Evolutionary conservation across 2,329 filamentous ascomycete species (phyloP).

Genomic region (Colletotrichum tanaceti): DNA sequence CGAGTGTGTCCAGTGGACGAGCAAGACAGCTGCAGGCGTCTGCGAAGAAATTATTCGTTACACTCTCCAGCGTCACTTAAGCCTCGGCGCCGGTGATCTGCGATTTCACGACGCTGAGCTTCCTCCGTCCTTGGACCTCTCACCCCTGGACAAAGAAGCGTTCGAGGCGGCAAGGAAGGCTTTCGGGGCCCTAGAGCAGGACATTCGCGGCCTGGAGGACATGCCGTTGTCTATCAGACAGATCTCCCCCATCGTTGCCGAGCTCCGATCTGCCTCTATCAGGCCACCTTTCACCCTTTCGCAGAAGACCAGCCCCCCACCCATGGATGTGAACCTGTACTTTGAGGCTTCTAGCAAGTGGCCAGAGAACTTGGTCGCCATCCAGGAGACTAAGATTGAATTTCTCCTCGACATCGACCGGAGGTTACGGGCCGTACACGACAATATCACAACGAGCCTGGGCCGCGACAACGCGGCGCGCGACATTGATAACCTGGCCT

Average conservation of each 20-base stretch:
- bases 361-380: slow-evolving; percentile 91
- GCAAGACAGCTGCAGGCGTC: slow-evolving; percentile 71
- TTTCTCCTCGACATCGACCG: slow-evolving; percentile 83
- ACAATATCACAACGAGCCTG: slow-evolving; percentile 73
- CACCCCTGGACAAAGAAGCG: slow-evolving; percentile 61
- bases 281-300: slow-evolving; percentile 61
- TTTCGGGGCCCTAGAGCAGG: slow-evolving; percentile 79
- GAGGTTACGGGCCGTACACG: slow-evolving; percentile 71
- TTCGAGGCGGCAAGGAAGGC: slow-evolving; percentile 78
- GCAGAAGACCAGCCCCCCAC: slow-evolving; percentile 58
- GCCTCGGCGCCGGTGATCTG: slow-evolving; percentile 66
- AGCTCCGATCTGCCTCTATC: slow-evolving; percentile 79
- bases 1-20: slow-evolving; percentile 89
- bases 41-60: slow-evolving; percentile 84
- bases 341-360: slow-evolving; percentile 94
- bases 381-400: slow-evolving; percentile 93
- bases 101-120: slow-evolving; percentile 63
- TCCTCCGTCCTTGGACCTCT: slow-evolving; percentile 59
- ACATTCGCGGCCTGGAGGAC: slow-evolving; percentile 82
- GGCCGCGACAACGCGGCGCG: slow-evolving; percentile 82
- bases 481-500: slow-evolving; percentile 80
- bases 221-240: slow-evolving; percentile 89
- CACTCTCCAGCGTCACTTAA: slow-evolving; percentile 76
- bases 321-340: slow-evolving; percentile 84
- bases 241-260: slow-evolving; percentile 76